A percentile compares a stretch with the other conserved stretches of the same genome.
Evolutionary conservation across 768 basidiomycete genomes (phyloP).

Genomic region (Naematelia encephala): DNA sequence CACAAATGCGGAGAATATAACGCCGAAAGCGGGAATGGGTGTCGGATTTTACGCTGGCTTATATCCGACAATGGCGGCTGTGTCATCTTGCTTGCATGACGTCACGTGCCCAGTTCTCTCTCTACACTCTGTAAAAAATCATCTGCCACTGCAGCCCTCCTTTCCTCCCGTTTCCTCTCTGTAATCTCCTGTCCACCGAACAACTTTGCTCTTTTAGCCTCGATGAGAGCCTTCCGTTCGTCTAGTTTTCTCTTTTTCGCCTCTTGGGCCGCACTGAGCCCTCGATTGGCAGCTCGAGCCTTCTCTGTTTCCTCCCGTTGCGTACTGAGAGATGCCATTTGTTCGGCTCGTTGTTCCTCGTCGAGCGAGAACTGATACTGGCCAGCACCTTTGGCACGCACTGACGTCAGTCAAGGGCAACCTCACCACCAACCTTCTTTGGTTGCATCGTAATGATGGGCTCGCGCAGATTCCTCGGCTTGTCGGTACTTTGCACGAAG

Average conservation of each 20-base stretch:
- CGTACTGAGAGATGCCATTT: constrained; percentile 77
- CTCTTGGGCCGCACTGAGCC: constrained; percentile 30
- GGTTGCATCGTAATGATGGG: constrained; percentile 82
- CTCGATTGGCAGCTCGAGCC: constrained; percentile 58
- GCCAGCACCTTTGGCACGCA: constrained; percentile 82
- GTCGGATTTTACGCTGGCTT: not conserved
- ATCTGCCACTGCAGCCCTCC: constrained; percentile 33
- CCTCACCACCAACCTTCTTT: constrained; percentile 55
- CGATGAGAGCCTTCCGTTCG: constrained; percentile 42
- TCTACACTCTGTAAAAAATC: constrained; percentile 28
- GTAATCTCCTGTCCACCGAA: constrained; percentile 38
- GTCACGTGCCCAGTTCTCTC: constrained; percentile 17
- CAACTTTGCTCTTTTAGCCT: constrained; percentile 40
- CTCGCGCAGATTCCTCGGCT: constrained; percentile 64
- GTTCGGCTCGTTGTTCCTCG: constrained; percentile 68
- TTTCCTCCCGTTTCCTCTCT: constrained; percentile 25
- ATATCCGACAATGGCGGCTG: not conserved
- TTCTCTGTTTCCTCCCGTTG: constrained; percentile 69
- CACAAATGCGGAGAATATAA: constrained; percentile 11
- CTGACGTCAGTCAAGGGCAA: constrained; percentile 31
- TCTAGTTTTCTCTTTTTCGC: constrained; percentile 40
- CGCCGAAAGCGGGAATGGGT: not conserved
- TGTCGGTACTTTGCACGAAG: constrained; percentile 54
- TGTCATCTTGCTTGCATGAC: not conserved
- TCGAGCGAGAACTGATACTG: constrained; percentile 89